Conservation (phyloP, 2,329 filamentous ascomycete genomes). For the Lasiodiplodia gonubiensis region DNA sequence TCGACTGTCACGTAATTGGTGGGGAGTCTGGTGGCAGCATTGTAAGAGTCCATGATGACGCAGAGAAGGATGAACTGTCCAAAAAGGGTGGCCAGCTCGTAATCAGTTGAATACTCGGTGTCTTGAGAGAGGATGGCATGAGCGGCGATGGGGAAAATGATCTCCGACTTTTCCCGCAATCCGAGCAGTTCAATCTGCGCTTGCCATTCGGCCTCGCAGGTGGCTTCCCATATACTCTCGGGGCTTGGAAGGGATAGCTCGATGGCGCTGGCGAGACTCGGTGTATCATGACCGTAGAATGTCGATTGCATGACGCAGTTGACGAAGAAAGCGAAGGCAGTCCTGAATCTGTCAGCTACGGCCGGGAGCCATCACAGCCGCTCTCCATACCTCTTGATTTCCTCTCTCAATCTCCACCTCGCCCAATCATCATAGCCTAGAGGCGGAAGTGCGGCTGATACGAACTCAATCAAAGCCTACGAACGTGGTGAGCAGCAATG, state of each 20-base stretch:
- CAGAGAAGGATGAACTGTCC: constrained; percentile 28
- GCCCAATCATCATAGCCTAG: constrained; percentile 22
- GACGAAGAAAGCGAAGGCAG: constrained; percentile 20
- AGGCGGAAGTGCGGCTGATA: neutral
- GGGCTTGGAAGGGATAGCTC: constrained; percentile 20
- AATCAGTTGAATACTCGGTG: constrained; percentile 25
- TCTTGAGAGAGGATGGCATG: constrained; percentile 24
- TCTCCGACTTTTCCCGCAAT: constrained; percentile 10
- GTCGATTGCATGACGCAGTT: constrained; percentile 9
- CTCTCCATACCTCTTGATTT: constrained; percentile 19
- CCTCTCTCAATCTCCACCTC: constrained; percentile 14
- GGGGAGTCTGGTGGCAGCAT: constrained; percentile 10
- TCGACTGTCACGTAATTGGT: constrained; percentile 13
- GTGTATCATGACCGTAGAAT: constrained; percentile 6
- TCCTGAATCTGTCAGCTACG: neutral
- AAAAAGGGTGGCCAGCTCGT: constrained; percentile 25
- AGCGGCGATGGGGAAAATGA: constrained; percentile 25
- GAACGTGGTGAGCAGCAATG: neutral
- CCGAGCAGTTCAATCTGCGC: constrained; percentile 3
- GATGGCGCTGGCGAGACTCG: neutral
- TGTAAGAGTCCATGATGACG: constrained; percentile 24
- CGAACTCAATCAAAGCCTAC: constrained; percentile 14
- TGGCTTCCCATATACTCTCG: constrained; percentile 24
- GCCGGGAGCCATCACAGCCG: no score
- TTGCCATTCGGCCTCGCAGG: constrained; percentile 9